phyloP scores from a whole-genome alignment of 2,329 filamentous ascomycete species.

The Didymosphaeria variabile region DNA sequence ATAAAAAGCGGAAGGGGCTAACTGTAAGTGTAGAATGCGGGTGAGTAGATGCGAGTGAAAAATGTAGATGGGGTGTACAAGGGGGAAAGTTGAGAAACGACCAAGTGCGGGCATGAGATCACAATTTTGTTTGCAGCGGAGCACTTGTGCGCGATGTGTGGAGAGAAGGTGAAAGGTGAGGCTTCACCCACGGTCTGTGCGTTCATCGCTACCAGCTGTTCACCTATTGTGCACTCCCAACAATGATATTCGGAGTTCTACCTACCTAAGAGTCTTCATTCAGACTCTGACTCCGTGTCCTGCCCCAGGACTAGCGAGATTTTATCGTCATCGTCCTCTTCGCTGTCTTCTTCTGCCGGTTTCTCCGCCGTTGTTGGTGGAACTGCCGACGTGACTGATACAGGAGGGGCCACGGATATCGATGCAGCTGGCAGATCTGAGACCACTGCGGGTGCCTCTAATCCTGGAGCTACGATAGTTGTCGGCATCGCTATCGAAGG shows the following conservation, averaged over 20 bases:
- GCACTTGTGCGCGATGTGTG: neutral
- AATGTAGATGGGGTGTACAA: neutral
- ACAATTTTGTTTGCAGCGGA: neutral
- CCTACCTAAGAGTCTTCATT: conserved; percentile 14
- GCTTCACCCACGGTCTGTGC: conserved; percentile 14
- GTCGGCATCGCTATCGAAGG: conserved; percentile 9
- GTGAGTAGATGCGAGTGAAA: neutral
- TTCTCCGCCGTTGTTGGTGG: conserved; percentile 26
- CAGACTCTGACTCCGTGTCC: conserved; percentile 48
- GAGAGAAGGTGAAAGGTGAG: neutral
- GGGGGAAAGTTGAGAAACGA: neutral
- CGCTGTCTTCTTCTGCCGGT: conserved; percentile 30
- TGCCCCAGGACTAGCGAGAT: conserved; percentile 45
- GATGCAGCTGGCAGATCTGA: conserved; percentile 24
- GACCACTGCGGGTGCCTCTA: neutral
- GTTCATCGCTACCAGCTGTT: neutral
- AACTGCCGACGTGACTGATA: conserved; percentile 26
- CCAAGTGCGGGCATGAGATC: neutral
- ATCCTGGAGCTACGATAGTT: neutral
- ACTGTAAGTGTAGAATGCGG: neutral
- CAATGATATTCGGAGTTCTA: neutral
- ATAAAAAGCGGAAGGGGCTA: neutral
- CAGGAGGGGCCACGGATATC: conserved; percentile 25
- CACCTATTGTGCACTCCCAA: neutral
- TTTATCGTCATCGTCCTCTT: conserved; percentile 40